Evolutionary conservation across 2,329 filamentous ascomycete genomes (phyloP), one percentile per base, ranked within the genome.

Genomic region (Pseudopyrenochaeta lycopersici): DNA sequence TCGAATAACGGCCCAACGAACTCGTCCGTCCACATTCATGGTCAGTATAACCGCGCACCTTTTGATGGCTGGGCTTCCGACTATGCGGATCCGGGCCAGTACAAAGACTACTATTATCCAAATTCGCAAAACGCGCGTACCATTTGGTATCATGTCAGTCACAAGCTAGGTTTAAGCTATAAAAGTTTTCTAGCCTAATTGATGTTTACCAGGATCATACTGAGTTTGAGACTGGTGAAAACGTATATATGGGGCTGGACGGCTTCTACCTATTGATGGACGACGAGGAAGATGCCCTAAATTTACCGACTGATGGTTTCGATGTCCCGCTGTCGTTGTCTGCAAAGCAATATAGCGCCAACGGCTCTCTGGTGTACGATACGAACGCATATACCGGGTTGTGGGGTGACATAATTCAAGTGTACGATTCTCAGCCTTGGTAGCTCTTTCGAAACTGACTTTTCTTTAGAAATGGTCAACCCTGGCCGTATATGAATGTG

Each of bases 31-130:
- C 84, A 86, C 70, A 75, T 86, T 15, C 84, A 86, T 60, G 84
- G 84, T 1, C 84, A 81, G 11, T 82, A 80, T 30, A 67, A 67
- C 47, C 72, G 78, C 29, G 74, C 79, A 7, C 78, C 79, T 6
- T 82, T 79, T 45, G 82, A 84, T 58, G 83, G 83, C 0, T 85
- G 82, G 82, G 83, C 83, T 1, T 78, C 79, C 40, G 84, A 86
- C 55, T 73, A 77, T n/a, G 81, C 81, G 1, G 42, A 70, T 1
- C 78, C 80, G 0, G 82, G 82, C 1, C 72, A 86, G 61, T 85
- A 81, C 71, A 86, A 87, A 67, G 85, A 87, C 56, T 86, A 87
- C 67, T 87, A 86, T 67, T 88, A 85, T 59, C 84, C 84, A 9
- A 87, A 87, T 64, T 73, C 68, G 12, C 80, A 86, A 63, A 77